Evolutionary conservation across 306 rosid species (phyloP).

Genomic region (Trifolium pratense): DNA sequence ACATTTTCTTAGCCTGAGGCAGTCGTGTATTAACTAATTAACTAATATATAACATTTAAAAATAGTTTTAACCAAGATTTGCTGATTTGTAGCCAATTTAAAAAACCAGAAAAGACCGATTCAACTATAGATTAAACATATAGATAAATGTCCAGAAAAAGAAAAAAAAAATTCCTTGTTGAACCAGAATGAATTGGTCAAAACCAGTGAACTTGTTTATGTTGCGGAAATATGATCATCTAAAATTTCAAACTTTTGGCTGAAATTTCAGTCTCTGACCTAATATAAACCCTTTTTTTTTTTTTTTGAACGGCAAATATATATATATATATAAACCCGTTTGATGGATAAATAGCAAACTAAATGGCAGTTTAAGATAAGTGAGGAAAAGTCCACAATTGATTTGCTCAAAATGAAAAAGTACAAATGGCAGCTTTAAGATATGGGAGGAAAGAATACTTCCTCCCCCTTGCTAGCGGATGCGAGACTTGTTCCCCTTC

Average conservation of each 20-base stretch:
- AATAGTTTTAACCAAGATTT: constrained; percentile 15
- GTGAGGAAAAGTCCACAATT: background rate
- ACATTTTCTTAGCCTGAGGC: constrained; percentile 10
- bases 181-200: background rate
- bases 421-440: constrained; percentile 10
- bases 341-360: constrained; percentile 2
- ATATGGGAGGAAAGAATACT: constrained; percentile 10
- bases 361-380: background rate
- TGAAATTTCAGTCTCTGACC: background rate
- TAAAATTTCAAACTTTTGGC: background rate
- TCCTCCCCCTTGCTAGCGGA: background rate
- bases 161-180: background rate
- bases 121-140: background rate
- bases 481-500: constrained; percentile 7
- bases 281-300: background rate
- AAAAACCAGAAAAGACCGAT: background rate
- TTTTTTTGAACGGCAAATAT: too few relatives aligned
- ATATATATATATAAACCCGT: background rate
- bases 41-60: background rate
- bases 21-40: background rate
- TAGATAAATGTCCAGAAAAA: background rate
- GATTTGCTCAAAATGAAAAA: constrained; percentile 16
- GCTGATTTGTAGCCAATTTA: constrained; percentile 16
- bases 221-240: background rate
- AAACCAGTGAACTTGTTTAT: constrained; percentile 10